Base-by-base conservation (phyloP, 257 asterid genomes). In the Primulina tabacum region DNA sequence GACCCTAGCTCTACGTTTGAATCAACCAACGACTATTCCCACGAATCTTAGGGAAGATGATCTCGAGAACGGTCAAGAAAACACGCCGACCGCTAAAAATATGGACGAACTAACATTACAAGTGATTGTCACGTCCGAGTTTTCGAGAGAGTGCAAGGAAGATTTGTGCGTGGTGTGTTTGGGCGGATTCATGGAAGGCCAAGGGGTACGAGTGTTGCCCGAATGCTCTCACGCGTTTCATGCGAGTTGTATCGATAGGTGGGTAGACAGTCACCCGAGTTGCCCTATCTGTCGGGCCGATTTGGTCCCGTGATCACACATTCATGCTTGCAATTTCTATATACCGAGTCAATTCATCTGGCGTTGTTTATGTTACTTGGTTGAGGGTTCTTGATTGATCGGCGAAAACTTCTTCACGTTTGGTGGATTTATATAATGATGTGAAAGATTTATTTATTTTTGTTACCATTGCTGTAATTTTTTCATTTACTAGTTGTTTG, bases 281-380 rank as follows among this genome's bases (percentile, higher is more conserved):
- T 89, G 90, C 58, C 96, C 94, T 0, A 71, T 87, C 64, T 85
- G 94, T 63, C 87, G 96, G 0, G 81, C 90, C 1, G 66, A 66
- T 2, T 40, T 82, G 0, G 7, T 79, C 21, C 78, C 71, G 69
- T 71, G 73, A 1, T 60, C 77, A 3, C 62, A 26, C 18, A 37
- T 61, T 21, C 10, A 16, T 24, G 61, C 32, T 3, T 50, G 57
- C 21, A 4, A 28, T 47, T 47, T 12, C 7, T 10, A 11, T 10
- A 4, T 14, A 47, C 57, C 7, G n/a, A 43, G 53, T 50, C 21
- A 50, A 50, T 14, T 12, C 3, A 12, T 50, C 57, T 17, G 57
- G 21, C 1, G 18, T 47, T 47, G 55, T 47, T 47, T 4, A 47
- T 0, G 55, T 17, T 6, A 50, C 5, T 50, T 50, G 57, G 57